Evolutionary conservation across 371 early-diverging fungal species (phyloP).

Genomic region (Mortierella sp.): DNA sequence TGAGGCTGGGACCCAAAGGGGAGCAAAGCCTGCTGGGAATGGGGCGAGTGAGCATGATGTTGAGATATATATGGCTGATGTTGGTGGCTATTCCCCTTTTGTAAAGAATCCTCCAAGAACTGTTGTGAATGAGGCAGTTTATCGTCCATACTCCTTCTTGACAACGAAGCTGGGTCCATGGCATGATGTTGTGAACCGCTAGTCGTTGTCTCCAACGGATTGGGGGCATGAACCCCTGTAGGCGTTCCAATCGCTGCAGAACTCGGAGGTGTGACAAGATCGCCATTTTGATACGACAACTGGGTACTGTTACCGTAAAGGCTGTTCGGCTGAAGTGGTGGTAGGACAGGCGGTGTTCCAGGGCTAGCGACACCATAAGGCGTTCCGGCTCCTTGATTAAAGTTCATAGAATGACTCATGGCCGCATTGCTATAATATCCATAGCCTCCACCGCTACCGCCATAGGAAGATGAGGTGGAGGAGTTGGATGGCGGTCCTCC

Average conservation of each 20-base stretch:
- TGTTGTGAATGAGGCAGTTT: constrained; percentile 37
- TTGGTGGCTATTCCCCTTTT: constrained; percentile 20
- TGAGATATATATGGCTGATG: constrained; percentile 4
- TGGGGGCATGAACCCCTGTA: constrained; percentile 18
- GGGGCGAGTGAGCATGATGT: constrained; percentile 20
- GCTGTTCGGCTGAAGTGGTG: constrained; percentile 30
- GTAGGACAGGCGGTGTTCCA: constrained; percentile 32
- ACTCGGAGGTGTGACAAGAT: constrained; percentile 7
- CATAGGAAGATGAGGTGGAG: constrained; percentile 13
- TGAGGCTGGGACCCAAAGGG: constrained; percentile 10
- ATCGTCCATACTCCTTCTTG: constrained; percentile 26
- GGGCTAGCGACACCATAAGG: constrained; percentile 12
- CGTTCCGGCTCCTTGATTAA: constrained; percentile 7
- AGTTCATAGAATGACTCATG: constrained; percentile 26
- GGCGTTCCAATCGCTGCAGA: constrained; percentile 19
- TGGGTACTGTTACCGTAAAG: constrained; percentile 20
- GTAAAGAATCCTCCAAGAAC: constrained; percentile 35
- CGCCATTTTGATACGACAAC: constrained; percentile 20
- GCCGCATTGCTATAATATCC: constrained; percentile 18
- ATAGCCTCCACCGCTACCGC: constrained; percentile 12
- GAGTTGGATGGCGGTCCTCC: constrained; percentile 22
- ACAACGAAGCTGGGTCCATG: constrained; percentile 11
- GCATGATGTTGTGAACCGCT: not conserved
- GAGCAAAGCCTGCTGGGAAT: constrained; percentile 10
- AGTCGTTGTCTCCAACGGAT: constrained; percentile 14